Evolutionary conservation across 257 asterid species (phyloP).

Genomic region (Nicotiana tabacum): DNA sequence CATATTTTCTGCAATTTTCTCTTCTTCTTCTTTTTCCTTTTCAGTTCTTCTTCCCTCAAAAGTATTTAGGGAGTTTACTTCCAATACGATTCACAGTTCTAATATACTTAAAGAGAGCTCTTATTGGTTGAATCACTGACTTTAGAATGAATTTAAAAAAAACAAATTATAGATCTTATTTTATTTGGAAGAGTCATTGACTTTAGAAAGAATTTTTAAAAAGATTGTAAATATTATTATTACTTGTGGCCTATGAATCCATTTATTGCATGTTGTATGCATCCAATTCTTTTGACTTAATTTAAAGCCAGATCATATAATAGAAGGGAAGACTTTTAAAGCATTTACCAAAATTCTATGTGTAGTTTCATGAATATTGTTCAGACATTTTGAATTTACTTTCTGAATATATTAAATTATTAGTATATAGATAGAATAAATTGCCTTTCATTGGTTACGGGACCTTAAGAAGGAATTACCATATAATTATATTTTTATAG

Average conservation of each 20-base stretch:
- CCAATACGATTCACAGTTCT: neutral
- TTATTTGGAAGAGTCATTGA: slow-evolving; percentile 4
- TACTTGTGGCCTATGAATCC: neutral
- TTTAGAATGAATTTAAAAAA: neutral
- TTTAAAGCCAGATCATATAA: neutral
- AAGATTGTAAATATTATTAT: neutral
- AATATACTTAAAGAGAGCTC: neutral
- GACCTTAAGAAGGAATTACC: neutral
- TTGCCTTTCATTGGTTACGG: neutral
- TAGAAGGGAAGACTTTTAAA: neutral
- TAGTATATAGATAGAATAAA: neutral
- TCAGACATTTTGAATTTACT: neutral
- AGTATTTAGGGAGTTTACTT: slow-evolving; percentile 3
- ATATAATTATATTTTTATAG: neutral
- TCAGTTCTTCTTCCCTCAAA: slow-evolving; percentile 6
- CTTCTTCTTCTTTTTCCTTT: neutral
- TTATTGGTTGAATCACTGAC: neutral
- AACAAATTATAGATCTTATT: neutral
- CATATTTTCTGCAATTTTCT: slow-evolving; percentile 8
- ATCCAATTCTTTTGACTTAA: neutral
- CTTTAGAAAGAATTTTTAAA: neutral
- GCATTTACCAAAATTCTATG: neutral
- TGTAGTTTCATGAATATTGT: neutral
- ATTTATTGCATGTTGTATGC: neutral
- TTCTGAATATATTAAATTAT: neutral